phyloP scores from a whole-genome alignment of 768 basidiomycete genomes.

The Clitopilus passeckerianus region DNA sequence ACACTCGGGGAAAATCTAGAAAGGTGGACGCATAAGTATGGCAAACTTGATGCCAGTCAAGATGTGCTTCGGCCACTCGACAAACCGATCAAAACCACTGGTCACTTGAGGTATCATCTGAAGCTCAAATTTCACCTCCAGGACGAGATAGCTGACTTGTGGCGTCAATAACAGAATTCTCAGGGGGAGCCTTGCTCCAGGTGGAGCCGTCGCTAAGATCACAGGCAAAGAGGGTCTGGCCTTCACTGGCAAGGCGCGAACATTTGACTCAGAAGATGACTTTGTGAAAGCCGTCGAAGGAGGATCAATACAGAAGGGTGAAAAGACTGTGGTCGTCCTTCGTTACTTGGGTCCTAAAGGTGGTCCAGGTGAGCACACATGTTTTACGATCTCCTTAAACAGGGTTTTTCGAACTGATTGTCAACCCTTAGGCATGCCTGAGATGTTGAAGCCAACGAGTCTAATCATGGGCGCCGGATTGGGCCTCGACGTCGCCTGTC shows the following conservation, averaged over 20 bases:
- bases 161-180: slow-evolving; percentile 56
- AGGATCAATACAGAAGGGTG: slow-evolving; percentile 86
- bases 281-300: slow-evolving; percentile 86
- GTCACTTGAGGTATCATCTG: slow-evolving; percentile 73
- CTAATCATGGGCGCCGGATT: slow-evolving; percentile 98
- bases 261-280: slow-evolving; percentile 87
- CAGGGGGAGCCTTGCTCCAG: slow-evolving; percentile 88
- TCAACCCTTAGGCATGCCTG: slow-evolving; percentile 78
- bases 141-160: neutral
- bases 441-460: slow-evolving; percentile 98
- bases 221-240: slow-evolving; percentile 92
- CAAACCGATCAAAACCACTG: slow-evolving; percentile 84
- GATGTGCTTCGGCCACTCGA: slow-evolving; percentile 85
- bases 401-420: slow-evolving; percentile 14
- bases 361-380: slow-evolving; percentile 74
- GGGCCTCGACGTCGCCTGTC: slow-evolving; percentile 91
- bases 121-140: neutral
- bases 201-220: slow-evolving; percentile 95
- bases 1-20: slow-evolving; percentile 93
- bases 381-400: neutral
- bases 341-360: slow-evolving; percentile 97
- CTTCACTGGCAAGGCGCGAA: slow-evolving; percentile 89
- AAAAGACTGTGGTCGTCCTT: slow-evolving; percentile 94
- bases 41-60: slow-evolving; percentile 69
- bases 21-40: slow-evolving; percentile 76